Base-by-base conservation (phyloP, 306 rosid genomes). In the Vigna angularis region DNA sequence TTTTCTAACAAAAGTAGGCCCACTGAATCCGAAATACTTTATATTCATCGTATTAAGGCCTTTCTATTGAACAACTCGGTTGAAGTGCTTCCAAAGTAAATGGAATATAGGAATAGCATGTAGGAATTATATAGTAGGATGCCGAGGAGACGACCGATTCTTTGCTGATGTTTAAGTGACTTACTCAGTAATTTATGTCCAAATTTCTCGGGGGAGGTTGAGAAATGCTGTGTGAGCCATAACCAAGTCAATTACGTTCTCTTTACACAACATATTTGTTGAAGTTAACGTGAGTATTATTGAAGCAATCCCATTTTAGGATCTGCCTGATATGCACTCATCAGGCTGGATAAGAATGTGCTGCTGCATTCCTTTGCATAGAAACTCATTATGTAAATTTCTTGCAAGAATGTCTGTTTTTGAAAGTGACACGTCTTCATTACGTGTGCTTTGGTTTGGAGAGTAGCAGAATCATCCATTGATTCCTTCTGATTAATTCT, bases 401-500 rank as follows among this genome's bases (percentile, higher is more conserved):
- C 6, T 40, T 51, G 13, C 18, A 3, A 40, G 30, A 67, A 14
- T 74, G 55, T 14, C 56, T 26, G 72, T 40, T 61, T 66, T 81
- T 20, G 34, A 50, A 57, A 24, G 36, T 57, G 34, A 12, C 15
- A 3, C 2, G 49, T 45, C 15, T 45, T 11, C 50, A 45, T 12
- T 12, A 14, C 11, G 50, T 11, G 13, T 45, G 50, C 62, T 9
- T 22, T 56, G 32, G 22, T 14, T 20, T 65, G 12, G 22, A 77
- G 34, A 63, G 51, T 9, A 8, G 24, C 22, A n/a, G 79, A 82
- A 57, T 70, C 34, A 49, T 38, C 15, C 30, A 56, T 71, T 74
- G 76, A 16, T 38, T 32, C 55, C 34, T 40, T 47, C 50, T 69
- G 63, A 85, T 82, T 48, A 76, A 34, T 63, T 44, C 24, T 71